Evolutionary conservation across 495 filamentous ascomycete species (phyloP).

Genomic region (Neurospora tetraspora): DNA sequence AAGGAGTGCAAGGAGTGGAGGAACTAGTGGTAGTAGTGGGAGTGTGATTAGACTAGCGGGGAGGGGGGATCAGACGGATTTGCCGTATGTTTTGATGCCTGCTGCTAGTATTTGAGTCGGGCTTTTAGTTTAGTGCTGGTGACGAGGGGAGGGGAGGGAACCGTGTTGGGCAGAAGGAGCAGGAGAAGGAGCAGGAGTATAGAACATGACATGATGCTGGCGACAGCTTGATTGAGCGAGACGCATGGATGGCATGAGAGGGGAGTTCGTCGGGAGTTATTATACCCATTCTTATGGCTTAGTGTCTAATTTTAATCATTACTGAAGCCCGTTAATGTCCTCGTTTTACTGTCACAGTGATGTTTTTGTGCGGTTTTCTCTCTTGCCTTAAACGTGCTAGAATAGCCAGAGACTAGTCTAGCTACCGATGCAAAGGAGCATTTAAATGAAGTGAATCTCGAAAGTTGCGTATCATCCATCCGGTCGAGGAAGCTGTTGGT

Average conservation of each 20-base stretch:
- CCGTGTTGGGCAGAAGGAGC: not conserved
- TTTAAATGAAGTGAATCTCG: too few relatives aligned
- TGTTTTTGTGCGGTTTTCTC: too few relatives aligned
- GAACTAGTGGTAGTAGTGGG: conserved; percentile 7
- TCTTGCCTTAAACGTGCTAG: too few relatives aligned
- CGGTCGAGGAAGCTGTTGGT: too few relatives aligned
- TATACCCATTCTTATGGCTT: not conserved
- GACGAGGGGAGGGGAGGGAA: not conserved
- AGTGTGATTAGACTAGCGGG: conserved; percentile 32
- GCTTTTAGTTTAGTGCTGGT: not conserved
- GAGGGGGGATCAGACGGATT: conserved; percentile 21
- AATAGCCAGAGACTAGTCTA: too few relatives aligned
- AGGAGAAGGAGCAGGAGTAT: not conserved
- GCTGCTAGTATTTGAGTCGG: not conserved
- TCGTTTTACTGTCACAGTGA: too few relatives aligned
- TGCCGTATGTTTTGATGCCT: conserved; percentile 34
- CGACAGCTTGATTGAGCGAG: not conserved
- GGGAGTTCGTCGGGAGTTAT: not conserved
- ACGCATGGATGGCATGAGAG: not conserved
- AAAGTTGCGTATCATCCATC: too few relatives aligned
- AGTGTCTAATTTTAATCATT: not conserved
- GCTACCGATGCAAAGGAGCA: too few relatives aligned
- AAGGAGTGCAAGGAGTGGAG: not conserved
- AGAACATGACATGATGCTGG: not conserved
- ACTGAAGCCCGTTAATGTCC: too few relatives aligned